Evolutionary conservation across 352 stramenopile genomes (phyloP), one percentile per base, ranked within the genome.

Genomic region (Phytophthora ramorum): DNA sequence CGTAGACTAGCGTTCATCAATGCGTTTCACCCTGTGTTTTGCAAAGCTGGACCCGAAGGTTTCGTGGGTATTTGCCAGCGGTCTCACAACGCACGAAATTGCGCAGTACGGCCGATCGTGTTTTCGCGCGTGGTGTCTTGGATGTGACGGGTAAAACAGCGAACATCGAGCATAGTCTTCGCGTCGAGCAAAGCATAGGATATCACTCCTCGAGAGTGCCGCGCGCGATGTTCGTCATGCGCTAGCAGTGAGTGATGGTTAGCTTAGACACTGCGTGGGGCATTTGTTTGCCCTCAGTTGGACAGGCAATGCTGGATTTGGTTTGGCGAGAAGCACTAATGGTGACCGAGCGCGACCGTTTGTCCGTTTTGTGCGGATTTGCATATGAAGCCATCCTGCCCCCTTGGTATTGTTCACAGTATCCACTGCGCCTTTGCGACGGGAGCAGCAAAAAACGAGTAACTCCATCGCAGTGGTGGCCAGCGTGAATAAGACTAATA

Each of bases 221-320:
- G 26, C 14, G 34, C 22, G 26, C 14, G 34, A 12, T 40, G 34
- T 53, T 38, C 26, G 28, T 40, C 24, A 40, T 10, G 17, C 10
- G 26, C 16, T 24, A 22, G 26, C 5, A 34, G 26, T 38, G 46
- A 53, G 46, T 53, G 46, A 53, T 53, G 46, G 46, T 41, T 53
- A 14, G 43, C 44, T 34, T 50, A 50, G 44, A 40, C 44, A 19
- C 8, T n/a, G 43, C 20, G n/a, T 58, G 19, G 14, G 6, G 37
- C 4, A 22, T 58, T 19, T 20, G 12, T 17, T 41, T 41, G n/a
- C 38, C n/a, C 16, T 44, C 38, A 13, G 8, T 16, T 10, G 38
- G 38, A 44, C 38, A 44, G 16, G 8, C 38, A 40, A 48, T 5
- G 55, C 32, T 63, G 55, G 30, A 63, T 63, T 55, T 63, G 43